Percentiles rank a stretch among this genome's conserved stretches.
Conservation (phyloP, 2,329 filamentous ascomycete genomes). For the Exophiala mesophila region DNA sequence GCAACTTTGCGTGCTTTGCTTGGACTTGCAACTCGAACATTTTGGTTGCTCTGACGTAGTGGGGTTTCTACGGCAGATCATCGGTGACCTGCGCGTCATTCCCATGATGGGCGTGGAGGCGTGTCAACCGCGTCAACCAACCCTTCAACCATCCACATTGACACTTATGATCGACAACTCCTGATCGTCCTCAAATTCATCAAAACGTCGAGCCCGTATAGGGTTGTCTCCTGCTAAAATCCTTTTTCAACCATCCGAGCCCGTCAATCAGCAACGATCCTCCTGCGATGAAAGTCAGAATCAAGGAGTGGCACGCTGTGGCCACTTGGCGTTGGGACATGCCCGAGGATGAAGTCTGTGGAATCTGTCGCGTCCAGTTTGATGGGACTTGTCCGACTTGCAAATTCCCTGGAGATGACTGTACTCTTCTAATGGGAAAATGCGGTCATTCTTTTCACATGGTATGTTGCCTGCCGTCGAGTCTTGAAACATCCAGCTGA, state of each 20-base stretch:
- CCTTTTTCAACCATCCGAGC: too few species aligned
- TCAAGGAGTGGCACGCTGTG: constrained; percentile 88
- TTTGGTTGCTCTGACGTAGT: neutral
- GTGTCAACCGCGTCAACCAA: too few species aligned
- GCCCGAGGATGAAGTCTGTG: constrained; percentile 94
- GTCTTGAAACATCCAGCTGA: neutral
- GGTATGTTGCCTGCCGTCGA: constrained; percentile 48
- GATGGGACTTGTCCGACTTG: constrained; percentile 97
- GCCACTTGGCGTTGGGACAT: constrained; percentile 98
- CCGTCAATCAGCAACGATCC: too few species aligned
- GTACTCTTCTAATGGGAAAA: constrained; percentile 84
- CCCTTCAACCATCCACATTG: too few species aligned
- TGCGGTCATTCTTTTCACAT: constrained; percentile 98
- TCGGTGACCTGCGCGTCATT: neutral
- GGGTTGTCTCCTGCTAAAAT: too few species aligned
- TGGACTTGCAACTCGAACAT: too few species aligned
- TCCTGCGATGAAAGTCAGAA: constrained; percentile 79
- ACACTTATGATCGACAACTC: too few species aligned
- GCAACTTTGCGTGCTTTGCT: too few species aligned
- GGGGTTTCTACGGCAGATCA: neutral
- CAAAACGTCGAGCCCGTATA: too few species aligned
- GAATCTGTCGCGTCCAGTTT: constrained; percentile 96
- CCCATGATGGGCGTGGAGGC: too few species aligned
- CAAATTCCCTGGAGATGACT: constrained; percentile 96
- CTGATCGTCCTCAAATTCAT: too few species aligned